Base-by-base conservation (phyloP, 2,329 filamentous ascomycete species). In the Alternaria arbusti region DNA sequence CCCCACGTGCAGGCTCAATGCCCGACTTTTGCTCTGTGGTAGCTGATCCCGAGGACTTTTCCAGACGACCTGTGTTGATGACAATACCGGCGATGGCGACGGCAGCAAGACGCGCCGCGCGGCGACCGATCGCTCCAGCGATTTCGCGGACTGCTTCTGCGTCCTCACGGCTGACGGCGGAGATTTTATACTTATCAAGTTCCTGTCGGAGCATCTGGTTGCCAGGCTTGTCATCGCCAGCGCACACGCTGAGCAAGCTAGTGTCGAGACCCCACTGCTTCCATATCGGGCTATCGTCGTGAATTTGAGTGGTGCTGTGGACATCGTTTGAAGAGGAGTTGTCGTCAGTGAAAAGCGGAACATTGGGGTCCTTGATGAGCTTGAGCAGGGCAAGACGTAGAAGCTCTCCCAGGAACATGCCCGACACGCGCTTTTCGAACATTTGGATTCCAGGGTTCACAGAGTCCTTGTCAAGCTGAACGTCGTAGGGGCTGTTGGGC, bases 371-470 rank as follows among this genome's bases (percentile, higher is more conserved):
- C 71, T 91, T 86, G 74, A 94, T 84, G 78, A 97, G 86, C 61
- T 89, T 85, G 54, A 96, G 79, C 22, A 97, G 83, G 15, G 90
- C 89, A 47, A 93, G 86, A 58, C 96, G 91, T 59, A 97, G 86
- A 67, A 98, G 94, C 80, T 99, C 96, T 58, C 96, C 96, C 52
- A 99, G 82, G 83, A 98, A 99, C 95, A 99, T 98, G 79, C 96
- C 96, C 0, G 94, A 97, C 15, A 99, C 91, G 51, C 95, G 91
- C 86, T 99, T 99, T 84, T 99, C 96, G 77, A 98, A 99, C 92
- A 98, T 97, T 78, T 99, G 96, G 65, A 97, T 89, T 25, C 96
- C 96, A 0, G 94, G 95, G 81, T 99, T 98, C 72, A 93, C 89
- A 69, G 91, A 96, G 64, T 90, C 88, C 60, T 84, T 83, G 80